phyloP scores from a whole-genome alignment of 257 asterid genomes.

The Ballota nigra region DNA sequence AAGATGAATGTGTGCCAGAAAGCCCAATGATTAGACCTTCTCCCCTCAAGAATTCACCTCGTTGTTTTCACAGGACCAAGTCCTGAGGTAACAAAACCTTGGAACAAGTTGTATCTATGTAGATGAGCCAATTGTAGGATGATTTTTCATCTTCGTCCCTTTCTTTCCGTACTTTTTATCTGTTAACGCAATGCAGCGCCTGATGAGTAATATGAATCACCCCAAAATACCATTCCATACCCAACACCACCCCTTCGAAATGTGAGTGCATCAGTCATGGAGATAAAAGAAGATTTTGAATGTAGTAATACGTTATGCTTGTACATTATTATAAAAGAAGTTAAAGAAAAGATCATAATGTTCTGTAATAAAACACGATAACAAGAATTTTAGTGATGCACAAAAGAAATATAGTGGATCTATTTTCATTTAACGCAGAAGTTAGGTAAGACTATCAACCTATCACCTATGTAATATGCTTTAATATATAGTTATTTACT shows the following conservation, averaged over 20 bases:
- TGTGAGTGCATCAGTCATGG: background rate
- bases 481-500: too few relatives aligned
- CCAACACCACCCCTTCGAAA: background rate
- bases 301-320: too few relatives aligned
- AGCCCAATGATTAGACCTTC: conserved; percentile 11
- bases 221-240: background rate
- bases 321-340: too few relatives aligned
- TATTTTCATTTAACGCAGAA: too few relatives aligned
- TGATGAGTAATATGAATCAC: background rate
- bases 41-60: background rate
- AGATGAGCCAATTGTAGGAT: background rate
- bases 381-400: too few relatives aligned
- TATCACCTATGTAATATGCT: too few relatives aligned
- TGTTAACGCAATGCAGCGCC: background rate
- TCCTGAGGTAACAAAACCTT: background rate
- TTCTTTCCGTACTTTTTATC: background rate
- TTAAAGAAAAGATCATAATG: too few relatives aligned
- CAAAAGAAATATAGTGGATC: too few relatives aligned
- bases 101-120: background rate
- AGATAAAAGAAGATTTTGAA: too few relatives aligned
- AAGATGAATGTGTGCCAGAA: conserved; percentile 35
- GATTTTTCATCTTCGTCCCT: background rate
- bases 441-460: too few relatives aligned
- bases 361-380: background rate
- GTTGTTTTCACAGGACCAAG: background rate